Evolutionary conservation across 2,329 filamentous ascomycete species (phyloP).

Genomic region (Raffaelea albimanens): DNA sequence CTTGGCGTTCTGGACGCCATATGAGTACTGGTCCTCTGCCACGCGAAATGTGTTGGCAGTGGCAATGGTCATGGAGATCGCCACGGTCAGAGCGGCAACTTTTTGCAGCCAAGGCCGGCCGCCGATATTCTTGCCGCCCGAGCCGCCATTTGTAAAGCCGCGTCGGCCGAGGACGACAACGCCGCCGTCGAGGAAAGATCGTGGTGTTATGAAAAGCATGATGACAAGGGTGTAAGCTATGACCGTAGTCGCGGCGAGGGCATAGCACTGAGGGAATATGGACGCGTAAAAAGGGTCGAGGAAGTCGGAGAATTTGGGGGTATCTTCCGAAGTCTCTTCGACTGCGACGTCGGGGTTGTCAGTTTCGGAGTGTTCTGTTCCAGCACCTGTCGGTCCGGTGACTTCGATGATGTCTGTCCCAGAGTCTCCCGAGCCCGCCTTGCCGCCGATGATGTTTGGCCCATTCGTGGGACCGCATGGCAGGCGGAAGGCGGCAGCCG

Average conservation of each 20-base stretch:
- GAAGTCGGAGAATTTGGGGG: slow-evolving; percentile 50
- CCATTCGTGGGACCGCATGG: slow-evolving; percentile 36
- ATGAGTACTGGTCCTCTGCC: slow-evolving; percentile 70
- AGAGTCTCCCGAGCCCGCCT: neutral
- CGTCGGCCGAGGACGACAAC: slow-evolving; percentile 71
- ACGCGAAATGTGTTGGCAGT: slow-evolving; percentile 85
- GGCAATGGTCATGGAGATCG: slow-evolving; percentile 85
- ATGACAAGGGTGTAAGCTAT: slow-evolving; percentile 88
- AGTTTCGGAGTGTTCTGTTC: slow-evolving; percentile 23
- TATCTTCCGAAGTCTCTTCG: slow-evolving; percentile 18
- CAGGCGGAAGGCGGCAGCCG: slow-evolving; percentile 50
- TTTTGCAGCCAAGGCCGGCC: slow-evolving; percentile 91
- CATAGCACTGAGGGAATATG: slow-evolving; percentile 86
- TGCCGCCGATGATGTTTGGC: slow-evolving; percentile 28
- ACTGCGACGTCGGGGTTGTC: slow-evolving; percentile 9
- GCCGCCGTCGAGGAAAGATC: slow-evolving; percentile 82
- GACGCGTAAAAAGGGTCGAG: slow-evolving; percentile 89
- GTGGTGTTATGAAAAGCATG: slow-evolving; percentile 89
- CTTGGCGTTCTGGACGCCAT: slow-evolving; percentile 70
- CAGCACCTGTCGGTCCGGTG: too few species aligned
- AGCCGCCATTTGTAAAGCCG: slow-evolving; percentile 77
- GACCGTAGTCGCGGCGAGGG: slow-evolving; percentile 82
- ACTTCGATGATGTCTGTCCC: neutral
- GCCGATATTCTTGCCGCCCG: slow-evolving; percentile 73
- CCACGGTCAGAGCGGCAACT: slow-evolving; percentile 62